These are phyloP conservation scores for Apophysomyces elegans DNA, from an alignment of 371 early-diverging fungal species.

Conservation along the genomic window DNA sequence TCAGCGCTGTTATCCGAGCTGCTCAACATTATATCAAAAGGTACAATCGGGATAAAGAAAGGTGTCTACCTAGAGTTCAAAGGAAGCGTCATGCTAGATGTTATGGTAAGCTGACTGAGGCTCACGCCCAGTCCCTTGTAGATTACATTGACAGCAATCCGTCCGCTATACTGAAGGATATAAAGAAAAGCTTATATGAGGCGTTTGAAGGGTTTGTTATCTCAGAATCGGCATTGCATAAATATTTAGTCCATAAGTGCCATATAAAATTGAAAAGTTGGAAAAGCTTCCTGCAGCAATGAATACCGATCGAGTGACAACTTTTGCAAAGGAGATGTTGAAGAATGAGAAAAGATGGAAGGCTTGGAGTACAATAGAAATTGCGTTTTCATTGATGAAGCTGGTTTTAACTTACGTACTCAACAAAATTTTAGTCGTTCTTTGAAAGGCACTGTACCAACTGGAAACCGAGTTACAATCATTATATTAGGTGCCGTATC, in stretches of 20 bases:
- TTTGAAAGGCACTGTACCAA: constrained; percentile 14
- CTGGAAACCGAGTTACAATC: neutral
- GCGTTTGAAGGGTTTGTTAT: neutral
- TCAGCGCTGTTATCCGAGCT: too few relatives aligned
- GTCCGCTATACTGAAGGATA: constrained; percentile 9
- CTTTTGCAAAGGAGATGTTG: constrained; percentile 15
- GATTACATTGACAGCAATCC: constrained; percentile 2
- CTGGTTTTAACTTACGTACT: constrained; percentile 19
- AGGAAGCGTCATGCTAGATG: constrained; percentile 8
- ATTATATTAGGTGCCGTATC: neutral
- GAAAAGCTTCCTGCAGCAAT: constrained; percentile 22
- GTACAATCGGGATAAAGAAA: constrained; percentile 19
- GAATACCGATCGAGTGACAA: constrained; percentile 17
- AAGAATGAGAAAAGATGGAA: constrained; percentile 12
- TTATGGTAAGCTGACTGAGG: constrained; percentile 13
- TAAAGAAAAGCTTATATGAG: constrained; percentile 15
- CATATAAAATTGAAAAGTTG: constrained; percentile 15
- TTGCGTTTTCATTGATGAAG: constrained; percentile 21
- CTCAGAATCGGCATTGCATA: constrained; percentile 14
- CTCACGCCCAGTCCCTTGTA: constrained; percentile 12
- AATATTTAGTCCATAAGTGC: constrained; percentile 17
- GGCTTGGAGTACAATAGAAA: constrained; percentile 17
- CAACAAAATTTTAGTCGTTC: constrained; percentile 17
- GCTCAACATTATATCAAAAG: constrained; percentile 3
- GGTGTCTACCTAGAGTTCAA: constrained; percentile 10